Evolutionary conservation across 225 moss, liverwort and hornwort species (phyloP), one percentile per base, ranked within the genome.

Genomic region (Antitrichia curtipendula): DNA sequence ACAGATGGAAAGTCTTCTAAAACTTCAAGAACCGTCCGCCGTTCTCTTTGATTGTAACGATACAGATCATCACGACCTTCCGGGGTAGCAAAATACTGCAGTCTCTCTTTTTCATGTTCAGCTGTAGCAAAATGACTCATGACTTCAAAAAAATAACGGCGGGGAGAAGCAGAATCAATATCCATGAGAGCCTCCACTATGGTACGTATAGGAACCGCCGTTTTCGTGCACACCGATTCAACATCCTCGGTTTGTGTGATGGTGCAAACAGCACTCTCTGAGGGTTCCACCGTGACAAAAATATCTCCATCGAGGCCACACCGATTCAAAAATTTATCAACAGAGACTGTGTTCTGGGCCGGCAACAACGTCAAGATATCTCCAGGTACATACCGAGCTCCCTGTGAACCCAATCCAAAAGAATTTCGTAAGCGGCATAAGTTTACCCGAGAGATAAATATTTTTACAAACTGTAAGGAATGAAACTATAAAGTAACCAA

Each of bases 1-100:
- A 99, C 99, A 76, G 99, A 97, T 16, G 96, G 95, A 86, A 99
- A 99, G 82, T 99, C 99, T 82, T 97, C 92, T 32, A 99, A 89
- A 5, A 97, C 94, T 95, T 99, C 99, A 58, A 99, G 95, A 76
- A 96, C 94, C 45, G 96, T 94, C 69, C 97, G 94, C 49, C 95
- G 91, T 82, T 99, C 99, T 86, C 95, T 94, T 88, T 97, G 97
- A 87, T 97, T 97, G 89, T 99, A 99, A 60, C 96, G 96, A 92
- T 99, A 97, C 47, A 99, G 89, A 60, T 99, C 99, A 83, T 99
- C 99, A 72, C 99, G 95, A 34, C 99, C 99, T 85, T 97, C 95
- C 41, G 99, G 94, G 38, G 97, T 95, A 85, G 99, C 97, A 89
- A 99, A 99, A 87, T 97, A 97, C 88, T 96, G 92, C 69, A 99